These are phyloP conservation scores for Piper betle DNA, from an alignment of 164 flowering plant species.

Conservation along the genomic window DNA sequence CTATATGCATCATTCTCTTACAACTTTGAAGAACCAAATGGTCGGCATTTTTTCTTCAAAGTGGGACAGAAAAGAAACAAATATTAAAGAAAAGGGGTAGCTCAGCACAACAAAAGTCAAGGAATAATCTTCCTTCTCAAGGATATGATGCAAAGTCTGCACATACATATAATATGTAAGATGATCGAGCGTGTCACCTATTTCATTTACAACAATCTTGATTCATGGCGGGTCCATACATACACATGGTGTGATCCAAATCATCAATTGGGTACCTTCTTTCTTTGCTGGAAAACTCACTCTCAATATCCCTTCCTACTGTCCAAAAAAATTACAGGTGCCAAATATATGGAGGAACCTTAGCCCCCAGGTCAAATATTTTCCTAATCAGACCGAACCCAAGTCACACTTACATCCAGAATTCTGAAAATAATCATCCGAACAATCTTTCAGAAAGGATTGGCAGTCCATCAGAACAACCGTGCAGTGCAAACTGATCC, in stretches of 20 bases:
- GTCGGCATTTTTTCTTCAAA: neutral
- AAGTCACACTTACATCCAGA: neutral
- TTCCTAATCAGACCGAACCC: neutral
- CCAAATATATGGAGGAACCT: neutral
- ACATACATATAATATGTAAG: too few relatives aligned
- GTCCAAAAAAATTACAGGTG: neutral
- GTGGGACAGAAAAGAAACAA: neutral
- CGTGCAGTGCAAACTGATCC: too few relatives aligned
- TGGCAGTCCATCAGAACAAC: too few relatives aligned
- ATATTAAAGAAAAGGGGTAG: neutral
- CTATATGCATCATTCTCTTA: neutral
- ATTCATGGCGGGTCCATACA: neutral
- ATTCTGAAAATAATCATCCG: too few relatives aligned
- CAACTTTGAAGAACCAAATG: neutral
- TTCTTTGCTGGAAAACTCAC: neutral
- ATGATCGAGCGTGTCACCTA: too few relatives aligned
- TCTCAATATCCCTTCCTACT: neutral
- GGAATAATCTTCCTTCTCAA: too few relatives aligned
- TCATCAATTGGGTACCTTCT: neutral
- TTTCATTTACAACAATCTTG: neutral
- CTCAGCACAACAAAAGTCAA: neutral
- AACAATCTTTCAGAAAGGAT: too few relatives aligned
- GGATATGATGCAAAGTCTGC: too few relatives aligned
- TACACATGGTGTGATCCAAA: neutral
- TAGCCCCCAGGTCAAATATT: neutral